A percentile compares a stretch with the other conserved stretches of the same genome.
These are phyloP conservation scores for Lachancea sp. DNA, from an alignment of 805 yeast genomes.

Conservation along the genomic window DNA sequence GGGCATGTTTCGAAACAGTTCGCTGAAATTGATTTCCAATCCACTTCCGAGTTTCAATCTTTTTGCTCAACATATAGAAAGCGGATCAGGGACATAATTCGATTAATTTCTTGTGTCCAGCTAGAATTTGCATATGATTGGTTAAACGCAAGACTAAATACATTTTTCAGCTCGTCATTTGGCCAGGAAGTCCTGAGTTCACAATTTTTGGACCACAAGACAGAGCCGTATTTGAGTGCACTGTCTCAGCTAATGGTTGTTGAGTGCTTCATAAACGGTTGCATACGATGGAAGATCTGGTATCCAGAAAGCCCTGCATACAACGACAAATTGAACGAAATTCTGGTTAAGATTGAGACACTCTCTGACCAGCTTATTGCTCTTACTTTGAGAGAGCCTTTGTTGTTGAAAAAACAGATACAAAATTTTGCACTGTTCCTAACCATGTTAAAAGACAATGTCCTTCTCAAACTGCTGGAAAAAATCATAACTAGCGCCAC, in stretches of 20 bases:
- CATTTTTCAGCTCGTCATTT: conserved; percentile 61
- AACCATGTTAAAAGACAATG: conserved; percentile 74
- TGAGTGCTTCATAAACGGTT: conserved; percentile 86
- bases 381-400: conserved; percentile 72
- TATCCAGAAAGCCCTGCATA: conserved; percentile 45
- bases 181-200: conserved; percentile 60
- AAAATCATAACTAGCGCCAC: conserved; percentile 80
- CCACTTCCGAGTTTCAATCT: conserved; percentile 67
- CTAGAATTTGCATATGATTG: conserved; percentile 78
- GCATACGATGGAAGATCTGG: conserved; percentile 95
- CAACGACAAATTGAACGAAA: conserved; percentile 46
- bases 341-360: conserved; percentile 53
- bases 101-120: conserved; percentile 79
- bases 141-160: conserved; percentile 67
- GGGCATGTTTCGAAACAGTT: conserved; percentile 58
- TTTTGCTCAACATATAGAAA: conserved; percentile 77
- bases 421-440: conserved; percentile 93
- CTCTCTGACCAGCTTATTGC: conserved; percentile 70
- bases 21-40: conserved; percentile 82
- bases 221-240: conserved; percentile 68
- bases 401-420: conserved; percentile 73
- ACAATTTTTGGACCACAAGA: conserved; percentile 47
- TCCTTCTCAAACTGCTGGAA: conserved; percentile 81
- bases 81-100: conserved; percentile 81
- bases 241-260: conserved; percentile 77